Evolutionary conservation across 345 rosid genomes (phyloP), one percentile per base, ranked within the genome.

Genomic region (Eucalyptus brandiana): DNA sequence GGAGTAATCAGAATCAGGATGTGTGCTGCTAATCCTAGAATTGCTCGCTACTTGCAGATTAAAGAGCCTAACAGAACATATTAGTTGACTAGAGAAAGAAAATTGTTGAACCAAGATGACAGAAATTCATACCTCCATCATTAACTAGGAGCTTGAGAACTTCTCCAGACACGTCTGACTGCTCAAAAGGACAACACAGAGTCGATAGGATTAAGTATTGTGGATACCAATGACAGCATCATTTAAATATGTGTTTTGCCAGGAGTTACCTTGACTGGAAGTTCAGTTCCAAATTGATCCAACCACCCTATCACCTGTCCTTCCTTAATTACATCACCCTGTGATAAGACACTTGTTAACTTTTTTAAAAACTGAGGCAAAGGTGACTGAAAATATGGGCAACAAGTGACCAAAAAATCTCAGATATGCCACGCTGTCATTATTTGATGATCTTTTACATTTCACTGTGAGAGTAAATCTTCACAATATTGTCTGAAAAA

Each of bases 131-230:
- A 98, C 99, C 99, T 97, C 98, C 99, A 69, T 97, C 98, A 86
- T 94, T 90, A 40, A 94, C 92, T 87, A 98, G 95, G 90, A 98
- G 90, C 96, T 96, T 97, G 62, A 98, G 89, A 91, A 97, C 95
- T 93, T 96, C 97, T 67, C 99, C 99, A 87, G 96, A 97, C 76
- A 94, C 96, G 92, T 95, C 97, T 4, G 99, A 95, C 99, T 98
- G 98, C 89, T 93, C 94, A 93, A 88, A 88, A 37, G 76, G 47
- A 91, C 89, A 60, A 89, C 60, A 13, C 85, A 88, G 87, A n/a
- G 83, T n/a, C 58, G 67, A 87, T 85, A 69, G 45, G 85, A 76
- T 49, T 50, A 88, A 69, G 49, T 83, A 67, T 58, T 19, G 54
- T 19, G 85, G 16, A 76, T 40, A 40, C 83, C 16, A 49, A 49